Conservation (phyloP, 1,284 basidiomycete genomes). For the Apiotrichum brassicae region DNA sequence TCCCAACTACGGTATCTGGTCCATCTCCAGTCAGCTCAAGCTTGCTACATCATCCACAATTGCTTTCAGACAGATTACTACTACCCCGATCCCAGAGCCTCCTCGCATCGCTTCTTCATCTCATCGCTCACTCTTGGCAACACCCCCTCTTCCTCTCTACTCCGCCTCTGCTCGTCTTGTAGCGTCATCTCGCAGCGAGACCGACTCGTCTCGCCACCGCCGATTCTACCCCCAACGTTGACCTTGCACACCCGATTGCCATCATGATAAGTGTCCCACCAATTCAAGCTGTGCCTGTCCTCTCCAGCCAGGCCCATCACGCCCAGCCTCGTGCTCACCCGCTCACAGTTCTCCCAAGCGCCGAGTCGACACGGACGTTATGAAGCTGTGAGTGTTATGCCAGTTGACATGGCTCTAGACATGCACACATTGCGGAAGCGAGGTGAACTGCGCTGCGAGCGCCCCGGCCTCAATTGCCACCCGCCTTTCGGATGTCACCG, state of each 20-base stretch:
- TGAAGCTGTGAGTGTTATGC: constrained; percentile 75
- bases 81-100: too few species aligned
- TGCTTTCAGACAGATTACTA: too few species aligned
- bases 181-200: too few species aligned
- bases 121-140: neutral
- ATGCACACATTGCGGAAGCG: too few species aligned
- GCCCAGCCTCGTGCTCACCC: constrained; percentile 5
- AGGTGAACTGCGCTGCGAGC: neutral
- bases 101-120: neutral
- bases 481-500: too few species aligned
- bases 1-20: too few species aligned
- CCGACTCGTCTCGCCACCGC: neutral
- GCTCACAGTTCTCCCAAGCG: constrained; percentile 68
- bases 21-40: too few species aligned
- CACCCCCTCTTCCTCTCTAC: neutral
- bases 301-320: neutral
- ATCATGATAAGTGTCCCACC: constrained; percentile 35
- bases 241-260: neutral
- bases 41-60: too few species aligned
- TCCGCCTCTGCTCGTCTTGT: neutral
- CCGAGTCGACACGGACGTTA: constrained; percentile 97
- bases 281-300: too few species aligned
- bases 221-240: neutral
- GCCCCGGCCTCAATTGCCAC: constrained; percentile 10
- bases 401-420: neutral